phyloP scores from a whole-genome alignment of 352 stramenopile species.

The Phytophthora syringae region DNA sequence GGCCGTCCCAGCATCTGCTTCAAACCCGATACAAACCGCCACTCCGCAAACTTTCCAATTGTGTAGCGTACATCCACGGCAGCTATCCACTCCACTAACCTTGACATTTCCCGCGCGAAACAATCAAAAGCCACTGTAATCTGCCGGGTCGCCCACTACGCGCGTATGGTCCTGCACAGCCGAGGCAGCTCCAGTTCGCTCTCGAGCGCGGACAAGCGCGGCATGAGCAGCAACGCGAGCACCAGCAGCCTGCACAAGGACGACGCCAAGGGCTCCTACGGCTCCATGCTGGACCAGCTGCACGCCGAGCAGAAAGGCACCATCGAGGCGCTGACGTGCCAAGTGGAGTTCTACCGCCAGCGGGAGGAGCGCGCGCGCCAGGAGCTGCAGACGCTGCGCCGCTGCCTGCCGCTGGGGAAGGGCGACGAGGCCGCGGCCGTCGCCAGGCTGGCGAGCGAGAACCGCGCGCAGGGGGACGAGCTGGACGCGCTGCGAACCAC shows the following conservation, averaged over 20 bases:
- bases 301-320: constrained; percentile 83
- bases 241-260: constrained; percentile 38
- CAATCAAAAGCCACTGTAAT: constrained; percentile 1
- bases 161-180: constrained; percentile 36
- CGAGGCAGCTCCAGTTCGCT: constrained; percentile 36
- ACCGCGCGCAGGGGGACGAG: constrained; percentile 63
- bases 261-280: constrained; percentile 54
- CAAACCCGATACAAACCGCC: neutral
- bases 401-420: constrained; percentile 39
- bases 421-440: constrained; percentile 38
- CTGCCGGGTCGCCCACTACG: constrained; percentile 23
- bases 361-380: constrained; percentile 72
- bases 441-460: constrained; percentile 56
- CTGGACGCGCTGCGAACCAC: constrained; percentile 54
- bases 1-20: neutral
- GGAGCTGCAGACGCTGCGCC: constrained; percentile 65
- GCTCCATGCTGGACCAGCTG: constrained; percentile 72
- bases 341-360: constrained; percentile 83
- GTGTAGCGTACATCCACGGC: constrained; percentile 1
- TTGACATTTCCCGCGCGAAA: constrained; percentile 26
- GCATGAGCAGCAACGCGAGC: constrained; percentile 12
- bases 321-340: constrained; percentile 79
- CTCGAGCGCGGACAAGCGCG: constrained; percentile 38
- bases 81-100: neutral
- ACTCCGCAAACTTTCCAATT: neutral